A percentile compares a stretch with the other conserved stretches of the same genome.
Evolutionary conservation across 805 yeast species (phyloP).

Genomic region (Komagataella ulmi): DNA sequence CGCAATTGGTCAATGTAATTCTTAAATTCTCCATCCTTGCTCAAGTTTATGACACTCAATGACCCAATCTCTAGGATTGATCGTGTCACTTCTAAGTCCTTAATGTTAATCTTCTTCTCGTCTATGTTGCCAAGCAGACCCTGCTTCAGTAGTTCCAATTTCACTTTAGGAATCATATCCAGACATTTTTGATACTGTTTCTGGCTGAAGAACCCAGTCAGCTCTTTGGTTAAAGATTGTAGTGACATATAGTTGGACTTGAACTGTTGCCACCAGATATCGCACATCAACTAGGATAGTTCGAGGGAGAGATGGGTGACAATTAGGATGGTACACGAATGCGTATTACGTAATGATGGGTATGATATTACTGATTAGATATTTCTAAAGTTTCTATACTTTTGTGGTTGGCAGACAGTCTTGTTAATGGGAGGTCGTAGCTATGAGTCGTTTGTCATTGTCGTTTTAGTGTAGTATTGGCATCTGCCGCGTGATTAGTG

Average conservation of each 20-base stretch:
- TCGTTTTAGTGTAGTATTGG: neutral
- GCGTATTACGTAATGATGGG: neutral
- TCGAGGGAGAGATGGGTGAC: neutral
- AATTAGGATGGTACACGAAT: neutral
- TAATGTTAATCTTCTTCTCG: slow-evolving; percentile 24
- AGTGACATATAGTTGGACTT: slow-evolving; percentile 32
- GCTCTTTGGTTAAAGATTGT: slow-evolving; percentile 54
- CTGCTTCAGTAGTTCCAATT: slow-evolving; percentile 66
- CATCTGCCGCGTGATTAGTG: neutral
- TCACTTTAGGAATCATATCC: slow-evolving; percentile 53
- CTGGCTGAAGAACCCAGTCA: slow-evolving; percentile 49
- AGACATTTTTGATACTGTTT: slow-evolving; percentile 52
- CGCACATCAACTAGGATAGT: neutral
- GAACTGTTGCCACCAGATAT: neutral
- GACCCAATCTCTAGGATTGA: slow-evolving; percentile 85
- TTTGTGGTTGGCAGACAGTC: neutral
- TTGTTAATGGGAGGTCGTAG: neutral
- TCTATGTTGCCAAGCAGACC: slow-evolving; percentile 60
- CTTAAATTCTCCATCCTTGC: slow-evolving; percentile 53
- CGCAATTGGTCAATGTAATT: slow-evolving; percentile 62
- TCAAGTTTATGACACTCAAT: slow-evolving; percentile 53
- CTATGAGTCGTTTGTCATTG: no score
- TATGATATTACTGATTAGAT: neutral
- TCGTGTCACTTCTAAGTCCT: slow-evolving; percentile 68
- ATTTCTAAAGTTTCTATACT: no score